These are phyloP conservation scores for Achlya hypogyna DNA, from an alignment of 352 stramenopile species.

Conservation along the genomic window DNA sequence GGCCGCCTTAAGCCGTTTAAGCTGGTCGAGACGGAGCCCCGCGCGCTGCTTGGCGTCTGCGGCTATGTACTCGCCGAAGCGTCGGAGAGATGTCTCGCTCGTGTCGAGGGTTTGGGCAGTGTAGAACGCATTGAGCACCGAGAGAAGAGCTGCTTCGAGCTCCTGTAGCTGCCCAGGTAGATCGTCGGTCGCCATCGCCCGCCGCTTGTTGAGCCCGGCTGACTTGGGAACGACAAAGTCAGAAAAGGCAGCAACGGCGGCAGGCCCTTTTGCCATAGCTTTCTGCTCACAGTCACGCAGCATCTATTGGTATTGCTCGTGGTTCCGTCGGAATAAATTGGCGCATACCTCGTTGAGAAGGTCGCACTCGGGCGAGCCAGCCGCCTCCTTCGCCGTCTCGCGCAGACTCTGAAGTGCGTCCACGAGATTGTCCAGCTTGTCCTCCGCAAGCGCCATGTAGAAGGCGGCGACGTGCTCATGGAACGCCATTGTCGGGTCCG, in stretches of 20 bases:
- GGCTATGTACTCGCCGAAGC: conserved; percentile 1
- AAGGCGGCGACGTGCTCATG: conserved; percentile 73
- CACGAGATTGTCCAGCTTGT: conserved; percentile 36
- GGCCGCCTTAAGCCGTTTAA: conserved; percentile 38
- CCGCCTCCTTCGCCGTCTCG: conserved; percentile 13
- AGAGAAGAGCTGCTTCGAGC: background rate
- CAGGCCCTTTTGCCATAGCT: conserved; percentile 33
- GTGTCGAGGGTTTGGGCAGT: conserved; percentile 3
- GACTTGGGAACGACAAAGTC: conserved; percentile 29
- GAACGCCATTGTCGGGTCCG: conserved; percentile 26
- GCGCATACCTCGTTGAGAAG: conserved; percentile 57
- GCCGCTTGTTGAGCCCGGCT: background rate
- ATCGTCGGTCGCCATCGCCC: background rate
- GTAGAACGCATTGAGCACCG: conserved; percentile 16
- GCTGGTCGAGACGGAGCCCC: conserved; percentile 38
- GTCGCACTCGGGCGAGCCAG: conserved; percentile 18
- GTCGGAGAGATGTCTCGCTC: background rate
- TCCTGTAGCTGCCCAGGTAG: background rate
- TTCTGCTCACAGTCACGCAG: conserved; percentile 64
- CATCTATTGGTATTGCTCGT: conserved; percentile 31
- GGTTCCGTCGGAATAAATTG: background rate
- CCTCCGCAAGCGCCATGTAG: conserved; percentile 71
- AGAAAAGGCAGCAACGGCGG: conserved; percentile 35
- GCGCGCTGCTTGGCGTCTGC: conserved; percentile 30
- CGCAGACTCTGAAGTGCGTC: conserved; percentile 23